These are phyloP conservation scores for Talaromyces sp. DNA, from an alignment of 2,329 filamentous ascomycete genomes.

Conservation along the genomic window DNA sequence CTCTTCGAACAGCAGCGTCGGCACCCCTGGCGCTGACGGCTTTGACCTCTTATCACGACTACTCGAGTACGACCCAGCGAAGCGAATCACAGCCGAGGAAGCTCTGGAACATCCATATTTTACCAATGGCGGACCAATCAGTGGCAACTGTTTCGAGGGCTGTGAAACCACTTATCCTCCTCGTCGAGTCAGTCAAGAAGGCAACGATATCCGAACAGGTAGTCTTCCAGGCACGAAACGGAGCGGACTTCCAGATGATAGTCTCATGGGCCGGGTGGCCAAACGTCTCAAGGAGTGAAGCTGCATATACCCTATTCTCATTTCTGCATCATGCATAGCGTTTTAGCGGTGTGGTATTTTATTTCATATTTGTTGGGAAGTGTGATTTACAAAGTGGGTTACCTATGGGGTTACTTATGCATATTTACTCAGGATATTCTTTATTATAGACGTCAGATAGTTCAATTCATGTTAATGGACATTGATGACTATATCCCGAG, in stretches of 20 bases:
- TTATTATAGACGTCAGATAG: not conserved
- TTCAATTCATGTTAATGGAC: not conserved
- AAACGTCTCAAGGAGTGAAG: conserved; percentile 55
- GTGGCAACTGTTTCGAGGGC: conserved; percentile 85
- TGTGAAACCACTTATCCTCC: conserved; percentile 85
- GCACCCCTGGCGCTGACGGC: conserved; percentile 70
- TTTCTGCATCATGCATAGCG: conserved; percentile 10
- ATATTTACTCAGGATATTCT: not conserved
- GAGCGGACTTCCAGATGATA: conserved; percentile 80
- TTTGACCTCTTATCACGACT: conserved; percentile 78
- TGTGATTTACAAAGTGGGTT: not conserved
- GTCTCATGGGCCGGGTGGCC: conserved; percentile 56
- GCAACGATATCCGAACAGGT: conserved; percentile 90
- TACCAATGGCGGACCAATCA: conserved; percentile 65
- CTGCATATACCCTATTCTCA: conserved; percentile 5
- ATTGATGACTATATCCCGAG: not conserved
- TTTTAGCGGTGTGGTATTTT: not conserved
- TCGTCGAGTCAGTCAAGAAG: conserved; percentile 85
- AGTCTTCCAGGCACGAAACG: conserved; percentile 89
- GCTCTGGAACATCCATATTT: conserved; percentile 94
- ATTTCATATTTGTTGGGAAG: not conserved
- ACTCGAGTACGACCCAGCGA: conserved; percentile 88
- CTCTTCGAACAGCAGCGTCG: conserved; percentile 49
- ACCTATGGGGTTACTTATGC: not conserved
- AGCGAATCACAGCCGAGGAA: conserved; percentile 80